Evolutionary conservation across 1,284 basidiomycete genomes (phyloP).

Genomic region (Papiliotrema flavescens): DNA sequence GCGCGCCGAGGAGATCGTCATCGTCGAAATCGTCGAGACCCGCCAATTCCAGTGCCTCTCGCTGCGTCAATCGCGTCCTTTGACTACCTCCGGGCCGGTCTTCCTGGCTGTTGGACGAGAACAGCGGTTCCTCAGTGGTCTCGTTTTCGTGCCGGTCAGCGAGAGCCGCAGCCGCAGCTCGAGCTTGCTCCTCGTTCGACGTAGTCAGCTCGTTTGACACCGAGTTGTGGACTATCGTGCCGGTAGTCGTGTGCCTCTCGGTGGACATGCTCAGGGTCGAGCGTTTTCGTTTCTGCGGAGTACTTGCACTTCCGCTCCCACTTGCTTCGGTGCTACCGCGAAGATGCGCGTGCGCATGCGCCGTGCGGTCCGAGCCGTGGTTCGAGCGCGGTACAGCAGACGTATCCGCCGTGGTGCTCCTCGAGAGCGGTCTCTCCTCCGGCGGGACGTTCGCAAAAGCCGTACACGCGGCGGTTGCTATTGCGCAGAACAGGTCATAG

Average conservation of each 20-base stretch:
- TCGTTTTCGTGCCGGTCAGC: background rate
- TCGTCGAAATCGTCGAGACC: constrained; percentile 27
- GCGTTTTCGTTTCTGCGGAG: constrained; percentile 4
- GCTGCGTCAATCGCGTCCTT: constrained; percentile 22
- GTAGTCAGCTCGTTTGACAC: background rate
- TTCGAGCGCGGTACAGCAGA: background rate
- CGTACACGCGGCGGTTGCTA: constrained; percentile 43
- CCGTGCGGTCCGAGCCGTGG: background rate
- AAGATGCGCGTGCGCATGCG: too few species aligned
- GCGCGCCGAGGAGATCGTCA: constrained; percentile 16
- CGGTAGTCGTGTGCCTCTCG: background rate
- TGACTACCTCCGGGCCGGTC: constrained; percentile 3
- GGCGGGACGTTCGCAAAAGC: constrained; percentile 25
- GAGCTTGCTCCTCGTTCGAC: background rate
- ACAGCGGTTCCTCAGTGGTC: constrained; percentile 19
- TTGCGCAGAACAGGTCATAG: constrained; percentile 41
- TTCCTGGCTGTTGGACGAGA: constrained; percentile 17
- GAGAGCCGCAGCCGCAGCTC: background rate
- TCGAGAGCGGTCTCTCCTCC: background rate
- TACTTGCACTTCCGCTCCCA: background rate
- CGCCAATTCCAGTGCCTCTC: constrained; percentile 25
- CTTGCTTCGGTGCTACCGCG: background rate
- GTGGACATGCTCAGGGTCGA: constrained; percentile 16
- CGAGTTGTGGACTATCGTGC: constrained; percentile 1
- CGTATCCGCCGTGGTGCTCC: background rate